These are phyloP conservation scores for Aspergillus vadensis DNA, from an alignment of 2,329 filamentous ascomycete genomes.

Conservation along the genomic window DNA sequence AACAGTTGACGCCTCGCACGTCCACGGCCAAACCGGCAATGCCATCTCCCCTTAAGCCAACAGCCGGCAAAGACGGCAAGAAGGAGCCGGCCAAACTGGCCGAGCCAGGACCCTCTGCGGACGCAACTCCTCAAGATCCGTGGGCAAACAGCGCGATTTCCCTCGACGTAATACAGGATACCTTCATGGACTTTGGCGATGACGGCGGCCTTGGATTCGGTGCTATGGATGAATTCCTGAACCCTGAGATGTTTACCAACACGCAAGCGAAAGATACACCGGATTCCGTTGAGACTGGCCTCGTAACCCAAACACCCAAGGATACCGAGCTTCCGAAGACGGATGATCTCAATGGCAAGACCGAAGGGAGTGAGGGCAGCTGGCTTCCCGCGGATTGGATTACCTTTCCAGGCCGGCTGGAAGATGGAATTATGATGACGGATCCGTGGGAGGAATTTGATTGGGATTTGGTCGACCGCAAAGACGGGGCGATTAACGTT, in stretches of 20 bases:
- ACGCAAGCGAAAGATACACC: conserved; percentile 39
- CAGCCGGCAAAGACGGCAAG: conserved; percentile 29
- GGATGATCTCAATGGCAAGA: conserved; percentile 34
- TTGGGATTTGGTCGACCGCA: conserved; percentile 43
- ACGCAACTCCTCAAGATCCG: conserved; percentile 29
- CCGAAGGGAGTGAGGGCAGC: conserved; percentile 29
- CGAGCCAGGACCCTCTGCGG: conserved; percentile 19
- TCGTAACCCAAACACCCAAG: conserved; percentile 41
- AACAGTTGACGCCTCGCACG: conserved; percentile 36
- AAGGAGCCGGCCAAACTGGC: conserved; percentile 28
- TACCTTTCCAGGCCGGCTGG: conserved; percentile 31
- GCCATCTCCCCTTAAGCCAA: conserved; percentile 25
- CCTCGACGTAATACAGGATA: conserved; percentile 40
- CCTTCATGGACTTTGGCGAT: conserved; percentile 38
- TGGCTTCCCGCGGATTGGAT: conserved; percentile 40
- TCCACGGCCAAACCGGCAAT: conserved; percentile 27
- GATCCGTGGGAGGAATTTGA: conserved; percentile 39
- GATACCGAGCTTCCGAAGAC: conserved; percentile 37
- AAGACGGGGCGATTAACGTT: conserved; percentile 28
- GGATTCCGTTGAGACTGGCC: conserved; percentile 39
- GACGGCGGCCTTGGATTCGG: conserved; percentile 36
- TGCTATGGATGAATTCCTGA: conserved; percentile 42
- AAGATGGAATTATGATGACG: conserved; percentile 27
- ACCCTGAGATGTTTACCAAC: conserved; percentile 38
- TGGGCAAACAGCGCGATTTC: conserved; percentile 44